A percentile compares a stretch with the other conserved stretches of the same genome.
These are phyloP conservation scores for Termitomyces bulborhizus DNA, from an alignment of 768 basidiomycete species.

Conservation along the genomic window DNA sequence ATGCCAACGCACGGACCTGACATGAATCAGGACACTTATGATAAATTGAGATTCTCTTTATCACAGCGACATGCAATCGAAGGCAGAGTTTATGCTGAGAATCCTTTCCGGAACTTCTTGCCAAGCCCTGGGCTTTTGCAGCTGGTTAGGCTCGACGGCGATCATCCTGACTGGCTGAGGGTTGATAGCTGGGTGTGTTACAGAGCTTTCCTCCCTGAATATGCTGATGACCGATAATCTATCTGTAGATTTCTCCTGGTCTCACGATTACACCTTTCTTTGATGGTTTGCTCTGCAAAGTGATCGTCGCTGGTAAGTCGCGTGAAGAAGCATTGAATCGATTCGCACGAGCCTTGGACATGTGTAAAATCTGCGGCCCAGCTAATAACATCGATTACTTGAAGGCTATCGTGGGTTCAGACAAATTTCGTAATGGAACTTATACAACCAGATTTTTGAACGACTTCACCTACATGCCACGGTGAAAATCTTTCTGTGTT, in stretches of 20 bases:
- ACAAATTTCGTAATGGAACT: conserved; percentile 32
- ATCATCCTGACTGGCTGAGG: conserved; percentile 43
- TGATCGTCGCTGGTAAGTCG: conserved; percentile 44
- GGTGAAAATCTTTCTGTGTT: conserved; percentile 21
- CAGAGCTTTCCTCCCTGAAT: not conserved
- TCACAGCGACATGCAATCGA: conserved; percentile 5
- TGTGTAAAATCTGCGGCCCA: conserved; percentile 45
- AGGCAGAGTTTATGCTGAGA: conserved; percentile 40
- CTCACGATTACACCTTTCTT: conserved; percentile 46
- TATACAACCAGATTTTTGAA: conserved; percentile 46
- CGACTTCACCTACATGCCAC: conserved; percentile 32
- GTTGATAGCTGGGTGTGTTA: conserved; percentile 51
- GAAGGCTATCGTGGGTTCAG: conserved; percentile 32
- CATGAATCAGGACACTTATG: conserved; percentile 34
- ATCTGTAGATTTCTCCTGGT: conserved; percentile 38
- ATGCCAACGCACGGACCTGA: conserved; percentile 8
- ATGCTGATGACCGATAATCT: not conserved
- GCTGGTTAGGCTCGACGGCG: conserved; percentile 31
- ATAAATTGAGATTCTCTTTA: conserved; percentile 11
- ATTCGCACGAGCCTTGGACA: conserved; percentile 31
- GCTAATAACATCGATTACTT: conserved; percentile 56
- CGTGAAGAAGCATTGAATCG: conserved; percentile 40
- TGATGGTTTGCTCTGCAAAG: conserved; percentile 55
- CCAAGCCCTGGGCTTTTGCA: conserved; percentile 63
- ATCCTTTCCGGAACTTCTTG: conserved; percentile 48